phyloP scores from a whole-genome alignment of 176 grass and related monocot species.

The Bonia amplexicaulis region DNA sequence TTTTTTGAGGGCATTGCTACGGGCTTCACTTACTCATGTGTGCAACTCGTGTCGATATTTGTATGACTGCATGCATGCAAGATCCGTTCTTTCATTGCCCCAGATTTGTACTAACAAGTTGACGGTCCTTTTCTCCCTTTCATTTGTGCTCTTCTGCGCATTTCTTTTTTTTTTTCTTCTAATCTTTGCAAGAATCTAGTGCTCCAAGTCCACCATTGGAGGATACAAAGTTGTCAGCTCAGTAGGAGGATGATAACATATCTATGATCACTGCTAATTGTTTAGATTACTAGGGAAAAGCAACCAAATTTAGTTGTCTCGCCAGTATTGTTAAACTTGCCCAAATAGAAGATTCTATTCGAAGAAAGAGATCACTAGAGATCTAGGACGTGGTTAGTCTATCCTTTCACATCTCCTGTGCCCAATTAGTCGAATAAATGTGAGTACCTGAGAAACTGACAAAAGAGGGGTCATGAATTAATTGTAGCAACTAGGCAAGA shows the following conservation, averaged over 20 bases:
- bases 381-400: background rate
- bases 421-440: background rate
- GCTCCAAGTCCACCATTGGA: background rate
- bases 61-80: background rate
- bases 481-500: background rate
- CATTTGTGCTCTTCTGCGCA: background rate
- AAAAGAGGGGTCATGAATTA: background rate
- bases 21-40: background rate
- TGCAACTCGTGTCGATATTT: background rate
- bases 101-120: background rate
- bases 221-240: background rate
- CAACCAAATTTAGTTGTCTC: conserved; percentile 9
- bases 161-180: background rate
- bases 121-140: background rate
- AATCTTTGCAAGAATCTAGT: background rate
- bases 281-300: conserved; percentile 1
- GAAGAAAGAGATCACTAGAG: background rate
- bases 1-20: background rate
- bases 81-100: background rate
- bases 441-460: background rate
- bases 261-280: background rate
- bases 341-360: background rate
- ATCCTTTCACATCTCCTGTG: background rate
- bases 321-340: conserved; percentile 1
- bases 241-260: background rate